Evolutionary conservation across 345 rosid genomes (phyloP).

Genomic region (Durio zibethinus): DNA sequence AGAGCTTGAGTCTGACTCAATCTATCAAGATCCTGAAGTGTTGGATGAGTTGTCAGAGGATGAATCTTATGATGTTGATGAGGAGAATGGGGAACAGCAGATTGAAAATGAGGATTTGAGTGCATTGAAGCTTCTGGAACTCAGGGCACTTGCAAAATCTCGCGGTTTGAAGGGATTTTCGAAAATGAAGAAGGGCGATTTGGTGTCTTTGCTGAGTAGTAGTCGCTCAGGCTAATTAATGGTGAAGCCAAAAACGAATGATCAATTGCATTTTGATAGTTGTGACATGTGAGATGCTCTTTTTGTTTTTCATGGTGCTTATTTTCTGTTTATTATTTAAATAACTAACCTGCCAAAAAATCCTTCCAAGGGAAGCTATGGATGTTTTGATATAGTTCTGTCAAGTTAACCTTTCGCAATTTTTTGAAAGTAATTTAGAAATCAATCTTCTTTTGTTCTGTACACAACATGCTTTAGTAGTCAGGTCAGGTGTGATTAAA

Average conservation of each 20-base stretch:
- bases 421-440: not conserved
- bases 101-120: constrained; percentile 41
- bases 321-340: not conserved
- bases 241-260: constrained; percentile 8
- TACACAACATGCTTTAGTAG: not conserved
- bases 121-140: constrained; percentile 58
- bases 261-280: constrained; percentile 8
- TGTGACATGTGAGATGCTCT: constrained; percentile 3
- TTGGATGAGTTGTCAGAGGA: constrained; percentile 20
- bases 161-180: constrained; percentile 78
- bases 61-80: constrained; percentile 31
- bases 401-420: not conserved
- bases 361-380: not conserved
- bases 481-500: not conserved
- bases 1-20: constrained; percentile 1
- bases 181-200: constrained; percentile 73
- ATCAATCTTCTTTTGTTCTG: not conserved
- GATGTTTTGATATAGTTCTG: not conserved
- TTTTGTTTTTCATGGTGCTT: constrained; percentile 15
- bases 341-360: not conserved
- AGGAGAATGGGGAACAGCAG: constrained; percentile 27
- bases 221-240: constrained; percentile 29
- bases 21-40: constrained; percentile 5
- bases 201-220: constrained; percentile 53
- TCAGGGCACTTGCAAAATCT: constrained; percentile 73